Evolutionary conservation across 495 filamentous ascomycete species (phyloP), one percentile per base, ranked within the genome.

Genomic region (Neurospora intermedia): DNA sequence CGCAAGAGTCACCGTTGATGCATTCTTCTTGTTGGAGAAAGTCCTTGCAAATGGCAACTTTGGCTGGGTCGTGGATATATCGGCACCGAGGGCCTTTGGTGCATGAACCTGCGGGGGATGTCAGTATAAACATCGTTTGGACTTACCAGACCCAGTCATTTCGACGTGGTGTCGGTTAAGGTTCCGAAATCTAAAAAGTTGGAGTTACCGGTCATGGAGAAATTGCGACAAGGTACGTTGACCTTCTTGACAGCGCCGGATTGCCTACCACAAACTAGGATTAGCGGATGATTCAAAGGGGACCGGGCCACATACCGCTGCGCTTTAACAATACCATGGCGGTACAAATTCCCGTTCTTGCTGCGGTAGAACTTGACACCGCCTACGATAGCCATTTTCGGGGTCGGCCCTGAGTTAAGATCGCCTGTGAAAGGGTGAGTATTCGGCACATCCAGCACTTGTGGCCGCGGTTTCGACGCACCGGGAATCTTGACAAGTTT

Each of bases 31-130:
- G 92, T 73, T 90, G 87, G 71, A 98, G 87, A 80, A 91, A 97
- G 72, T 91, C 89, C 79, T 91, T 93, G 89, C 96, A 99, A 69
- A 96, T 92, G 46, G 96, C 94, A 77, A 96, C 93, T 84, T 94
- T 96, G 74, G 89, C 87, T 35, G 91, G 89, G 76, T 98, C 93
- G 85, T 99, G 96, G 74, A 89, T 84, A 80, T 92, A 96, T 59
- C 87, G 91, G 81, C 96, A 99, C 59, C 82, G 81, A 2, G 91
- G 90, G 70, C 94, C 94, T 81, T 92, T 92, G 70, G 89, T 84
- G 80, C 94, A 97, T 73, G 89, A 89, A 81, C 94, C 94, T 97
- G 86, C 27, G 15, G 72, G 79, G 45, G 39, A 45, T 39, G 80
- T 83, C 74, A 82, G 80, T 81, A 66, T 66, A 70, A 78, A 75